phyloP scores from a whole-genome alignment of 768 basidiomycete species.

The Suillus sp. region DNA sequence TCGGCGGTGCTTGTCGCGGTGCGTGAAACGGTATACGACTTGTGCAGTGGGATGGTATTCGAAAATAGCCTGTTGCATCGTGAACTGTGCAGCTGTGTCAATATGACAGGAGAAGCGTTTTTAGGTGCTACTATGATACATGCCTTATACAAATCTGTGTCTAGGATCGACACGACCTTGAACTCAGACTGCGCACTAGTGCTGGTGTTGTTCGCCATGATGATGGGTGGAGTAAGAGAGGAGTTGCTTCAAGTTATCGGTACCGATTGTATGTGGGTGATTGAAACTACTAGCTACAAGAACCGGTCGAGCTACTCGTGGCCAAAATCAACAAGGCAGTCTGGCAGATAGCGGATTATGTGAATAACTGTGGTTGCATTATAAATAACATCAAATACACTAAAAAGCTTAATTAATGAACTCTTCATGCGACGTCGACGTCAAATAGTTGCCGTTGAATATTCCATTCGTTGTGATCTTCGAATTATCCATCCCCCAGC shows the following conservation, averaged over 20 bases:
- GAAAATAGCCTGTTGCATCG: slow-evolving; percentile 93
- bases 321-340: no score
- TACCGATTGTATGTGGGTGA: no score
- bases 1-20: slow-evolving; percentile 62
- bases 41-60: slow-evolving; percentile 71
- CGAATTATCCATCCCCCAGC: no score
- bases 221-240: not conserved
- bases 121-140: not conserved
- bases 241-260: not conserved
- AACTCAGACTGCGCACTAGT: slow-evolving; percentile 17
- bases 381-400: no score
- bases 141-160: slow-evolving; percentile 96
- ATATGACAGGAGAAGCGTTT: slow-evolving; percentile 2
- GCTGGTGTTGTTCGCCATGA: not conserved
- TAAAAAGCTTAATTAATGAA: no score
- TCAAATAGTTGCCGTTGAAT: no score
- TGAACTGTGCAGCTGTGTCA: slow-evolving; percentile 52
- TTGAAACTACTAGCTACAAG: no score
- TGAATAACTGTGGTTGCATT: no score
- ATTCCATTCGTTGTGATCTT: no score
- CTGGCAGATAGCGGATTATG: no score
- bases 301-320: no score
- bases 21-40: slow-evolving; percentile 81
- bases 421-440: no score
- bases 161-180: slow-evolving; percentile 61